Base-by-base conservation (phyloP, 1,139 yeast genomes). In the Candida freyschussii region DNA sequence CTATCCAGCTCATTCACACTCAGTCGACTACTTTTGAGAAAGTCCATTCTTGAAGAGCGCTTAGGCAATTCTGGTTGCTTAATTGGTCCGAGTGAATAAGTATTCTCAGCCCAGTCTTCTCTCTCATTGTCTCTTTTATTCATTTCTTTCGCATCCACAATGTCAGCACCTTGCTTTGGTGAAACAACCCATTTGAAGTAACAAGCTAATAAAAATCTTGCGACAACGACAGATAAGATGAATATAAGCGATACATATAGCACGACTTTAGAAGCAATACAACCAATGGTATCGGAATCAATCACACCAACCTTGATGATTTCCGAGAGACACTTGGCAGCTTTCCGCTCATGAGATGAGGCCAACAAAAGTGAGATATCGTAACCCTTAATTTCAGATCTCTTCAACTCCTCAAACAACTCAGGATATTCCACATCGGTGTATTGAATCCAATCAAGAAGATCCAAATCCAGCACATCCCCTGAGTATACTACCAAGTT, bases 201-300 rank as follows among this genome's bases (percentile, higher is more conserved):
- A 57, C 93, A 79, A 1, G 97, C 97, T 61, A 89, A 67, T 13
- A 81, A 37, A 52, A 91, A 91, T 61, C 87, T 89, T 28, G 69
- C 66, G 25, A 76, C 57, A 18, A 87, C 95, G 37, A 89, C 75
- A 2, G 94, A 72, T 39, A 91, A 68, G 52, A 91, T 89, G 57
- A 91, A 85, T 10, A 83, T 79, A 53, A 91, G 69, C 0, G 96
- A 83, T 12, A 81, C 72, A 47, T 78, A 75, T 42, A 91, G 69
- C 2, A 89, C 96, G 29, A 87, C 78, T 41, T 75, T 67, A 1
- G 96, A 85, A 0, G 96, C 95, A 57, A 91, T 78, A 61, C 98
- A 91, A n/a, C 98, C 98, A 52, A 91, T 77, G 10, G 95, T 78
- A 35, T 85, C 87, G 1, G 93, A 76, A 55, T 91, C 97, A 36